Evolutionary conservation across 192 early-diverging fungal species (phyloP).

Genomic region (Podila minutissima): DNA sequence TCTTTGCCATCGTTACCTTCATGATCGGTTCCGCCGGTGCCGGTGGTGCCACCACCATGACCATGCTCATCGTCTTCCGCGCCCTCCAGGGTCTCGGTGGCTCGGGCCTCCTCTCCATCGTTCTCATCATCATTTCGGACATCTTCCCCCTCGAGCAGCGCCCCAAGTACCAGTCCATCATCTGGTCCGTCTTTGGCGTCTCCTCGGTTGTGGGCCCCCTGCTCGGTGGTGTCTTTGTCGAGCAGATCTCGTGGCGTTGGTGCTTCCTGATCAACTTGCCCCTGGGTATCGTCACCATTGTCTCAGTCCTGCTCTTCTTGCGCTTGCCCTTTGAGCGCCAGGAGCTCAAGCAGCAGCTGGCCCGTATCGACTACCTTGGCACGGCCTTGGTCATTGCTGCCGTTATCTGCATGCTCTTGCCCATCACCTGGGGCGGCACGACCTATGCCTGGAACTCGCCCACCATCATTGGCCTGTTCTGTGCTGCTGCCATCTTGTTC

Average conservation of each 20-base stretch:
- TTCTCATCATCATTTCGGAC: slow-evolving; percentile 89
- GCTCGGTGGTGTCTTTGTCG: slow-evolving; percentile 85
- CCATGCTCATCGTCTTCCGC: slow-evolving; percentile 73
- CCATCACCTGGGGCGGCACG: slow-evolving; percentile 77
- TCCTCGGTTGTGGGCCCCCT: slow-evolving; percentile 84
- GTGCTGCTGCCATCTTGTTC: slow-evolving; percentile 57
- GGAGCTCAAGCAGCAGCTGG: slow-evolving; percentile 64
- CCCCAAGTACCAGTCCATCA: slow-evolving; percentile 84
- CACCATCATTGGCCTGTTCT: slow-evolving; percentile 64
- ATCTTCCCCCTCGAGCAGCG: slow-evolving; percentile 82
- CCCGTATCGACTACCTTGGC: slow-evolving; percentile 75
- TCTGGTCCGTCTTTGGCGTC: slow-evolving; percentile 81
- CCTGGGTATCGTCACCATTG: slow-evolving; percentile 71
- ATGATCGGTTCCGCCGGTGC: slow-evolving; percentile 83
- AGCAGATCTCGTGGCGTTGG: slow-evolving; percentile 71
- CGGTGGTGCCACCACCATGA: slow-evolving; percentile 72
- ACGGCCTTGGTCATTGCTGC: slow-evolving; percentile 55
- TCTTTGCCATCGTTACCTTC: slow-evolving; percentile 82
- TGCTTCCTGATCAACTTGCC: slow-evolving; percentile 91
- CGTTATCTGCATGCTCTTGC: slow-evolving; percentile 70
- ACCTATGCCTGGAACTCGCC: slow-evolving; percentile 75
- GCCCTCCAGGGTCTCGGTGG: slow-evolving; percentile 87
- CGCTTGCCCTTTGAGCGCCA: slow-evolving; percentile 66
- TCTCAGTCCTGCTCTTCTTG: slow-evolving; percentile 65
- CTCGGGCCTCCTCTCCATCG: slow-evolving; percentile 76